phyloP scores from a whole-genome alignment of 2,329 filamentous ascomycete species.

The Colletotrichum tropicicola region DNA sequence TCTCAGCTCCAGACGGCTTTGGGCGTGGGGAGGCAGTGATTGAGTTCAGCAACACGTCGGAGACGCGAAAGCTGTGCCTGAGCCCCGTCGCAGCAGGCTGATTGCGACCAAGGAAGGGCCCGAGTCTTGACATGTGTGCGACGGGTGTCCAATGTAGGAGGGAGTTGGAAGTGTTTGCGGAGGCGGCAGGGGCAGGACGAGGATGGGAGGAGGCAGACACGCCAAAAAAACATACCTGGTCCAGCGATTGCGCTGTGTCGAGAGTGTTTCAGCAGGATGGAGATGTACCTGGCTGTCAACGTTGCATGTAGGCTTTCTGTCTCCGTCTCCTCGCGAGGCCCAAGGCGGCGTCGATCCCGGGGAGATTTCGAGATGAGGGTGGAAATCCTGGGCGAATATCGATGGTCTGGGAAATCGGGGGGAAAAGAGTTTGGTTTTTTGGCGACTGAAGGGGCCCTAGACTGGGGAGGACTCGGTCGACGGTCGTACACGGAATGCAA shows the following conservation, averaged over 20 bases:
- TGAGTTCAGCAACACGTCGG: conserved; percentile 16
- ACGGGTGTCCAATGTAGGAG: neutral
- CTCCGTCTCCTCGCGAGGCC: neutral
- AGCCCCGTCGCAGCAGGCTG: conserved; percentile 16
- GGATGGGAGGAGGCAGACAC: neutral
- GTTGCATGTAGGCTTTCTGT: conserved; percentile 5
- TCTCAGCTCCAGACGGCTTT: conserved; percentile 10
- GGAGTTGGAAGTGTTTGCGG: neutral
- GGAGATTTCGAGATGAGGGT: neutral
- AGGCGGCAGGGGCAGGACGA: neutral
- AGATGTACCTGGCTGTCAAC: conserved; percentile 11
- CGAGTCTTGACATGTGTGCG: neutral
- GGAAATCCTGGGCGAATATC: neutral
- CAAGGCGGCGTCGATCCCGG: conserved; percentile 10
- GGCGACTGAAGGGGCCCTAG: neutral
- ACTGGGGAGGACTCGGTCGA: neutral
- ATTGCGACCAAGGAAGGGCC: conserved; percentile 11
- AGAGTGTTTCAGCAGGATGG: conserved; percentile 29
- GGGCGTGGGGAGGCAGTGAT: neutral
- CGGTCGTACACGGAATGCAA: conserved; percentile 32
- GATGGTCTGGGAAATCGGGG: neutral
- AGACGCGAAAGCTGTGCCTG: conserved; percentile 9
- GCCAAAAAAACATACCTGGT: conserved; percentile 28
- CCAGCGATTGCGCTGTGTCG: conserved; percentile 17
- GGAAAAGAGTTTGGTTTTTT: neutral